phyloP scores from a whole-genome alignment of 805 yeast species.

The Clavispora fructus region DNA sequence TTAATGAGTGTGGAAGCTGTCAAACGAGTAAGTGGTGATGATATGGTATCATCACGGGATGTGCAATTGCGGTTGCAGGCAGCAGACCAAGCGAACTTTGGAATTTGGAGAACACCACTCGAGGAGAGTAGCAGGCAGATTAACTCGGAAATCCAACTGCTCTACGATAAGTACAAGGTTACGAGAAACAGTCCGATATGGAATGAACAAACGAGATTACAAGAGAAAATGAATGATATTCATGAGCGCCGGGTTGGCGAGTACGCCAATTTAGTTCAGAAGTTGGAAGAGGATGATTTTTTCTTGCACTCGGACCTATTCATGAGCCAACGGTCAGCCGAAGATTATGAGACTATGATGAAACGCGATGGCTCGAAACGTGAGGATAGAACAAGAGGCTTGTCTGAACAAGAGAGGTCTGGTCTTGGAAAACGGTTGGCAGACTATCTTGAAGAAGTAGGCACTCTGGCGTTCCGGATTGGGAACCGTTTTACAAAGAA shows the following conservation, averaged over 20 bases:
- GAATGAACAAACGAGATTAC: slow-evolving; percentile 10
- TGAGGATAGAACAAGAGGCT: slow-evolving; percentile 12
- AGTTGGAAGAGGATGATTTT: slow-evolving; percentile 17
- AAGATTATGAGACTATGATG: neutral
- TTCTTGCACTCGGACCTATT: slow-evolving; percentile 33
- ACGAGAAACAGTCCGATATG: slow-evolving; percentile 5
- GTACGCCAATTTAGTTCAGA: slow-evolving; percentile 10
- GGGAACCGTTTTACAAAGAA: slow-evolving; percentile 24
- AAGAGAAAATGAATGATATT: slow-evolving; percentile 12
- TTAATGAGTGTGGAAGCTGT: slow-evolving; percentile 10
- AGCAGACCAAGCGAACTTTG: neutral
- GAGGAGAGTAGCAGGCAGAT: slow-evolving; percentile 7
- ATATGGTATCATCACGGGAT: neutral
- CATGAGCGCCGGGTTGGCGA: slow-evolving; percentile 9
- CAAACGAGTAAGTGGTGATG: neutral
- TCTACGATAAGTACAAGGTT: slow-evolving; percentile 12
- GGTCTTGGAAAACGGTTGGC: slow-evolving; percentile 28
- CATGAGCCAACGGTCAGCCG: neutral
- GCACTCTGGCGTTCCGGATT: slow-evolving; percentile 19
- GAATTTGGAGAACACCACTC: slow-evolving; percentile 12
- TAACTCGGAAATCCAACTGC: slow-evolving; percentile 8
- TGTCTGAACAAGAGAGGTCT: slow-evolving; percentile 20
- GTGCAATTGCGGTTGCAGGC: neutral
- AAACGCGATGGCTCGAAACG: neutral
- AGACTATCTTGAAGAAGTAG: slow-evolving; percentile 26